A percentile compares a stretch with the other conserved stretches of the same genome.
Evolutionary conservation across 2,329 filamentous ascomycete genomes (phyloP).

Genomic region (Periconia digitata): DNA sequence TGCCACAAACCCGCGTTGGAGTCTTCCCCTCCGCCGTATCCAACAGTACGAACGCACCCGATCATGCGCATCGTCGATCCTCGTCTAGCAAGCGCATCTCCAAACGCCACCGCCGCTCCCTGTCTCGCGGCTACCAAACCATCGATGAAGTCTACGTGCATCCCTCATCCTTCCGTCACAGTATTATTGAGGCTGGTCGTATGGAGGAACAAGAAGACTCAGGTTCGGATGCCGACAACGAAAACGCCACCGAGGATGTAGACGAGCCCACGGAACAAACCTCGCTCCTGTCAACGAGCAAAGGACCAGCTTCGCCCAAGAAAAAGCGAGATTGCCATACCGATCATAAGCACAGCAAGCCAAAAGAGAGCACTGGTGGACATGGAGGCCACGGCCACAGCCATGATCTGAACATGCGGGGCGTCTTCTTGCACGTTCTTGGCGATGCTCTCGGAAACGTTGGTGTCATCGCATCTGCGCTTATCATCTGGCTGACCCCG

Average conservation of each 20-base stretch:
- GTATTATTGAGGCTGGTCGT: constrained; percentile 83
- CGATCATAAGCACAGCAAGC: constrained; percentile 79
- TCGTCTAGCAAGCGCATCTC: constrained; percentile 34
- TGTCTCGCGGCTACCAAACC: constrained; percentile 53
- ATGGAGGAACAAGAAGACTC: constrained; percentile 57
- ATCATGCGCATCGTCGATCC: constrained; percentile 20
- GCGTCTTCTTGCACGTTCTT: constrained; percentile 69
- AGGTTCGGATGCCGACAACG: constrained; percentile 60
- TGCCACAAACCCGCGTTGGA: constrained; percentile 63
- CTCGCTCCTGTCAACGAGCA: constrained; percentile 39
- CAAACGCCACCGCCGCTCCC: constrained; percentile 65
- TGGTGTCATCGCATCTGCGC: constrained; percentile 78
- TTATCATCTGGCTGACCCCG: constrained; percentile 88
- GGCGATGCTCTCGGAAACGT: constrained; percentile 86
- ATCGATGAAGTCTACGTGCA: constrained; percentile 79
- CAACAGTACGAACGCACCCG: constrained; percentile 18
- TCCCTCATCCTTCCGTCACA: constrained; percentile 85
- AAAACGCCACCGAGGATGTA: constrained; percentile 47
- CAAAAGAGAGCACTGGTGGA: constrained; percentile 61
- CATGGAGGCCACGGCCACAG: constrained; percentile 68
- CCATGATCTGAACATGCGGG: constrained; percentile 87
- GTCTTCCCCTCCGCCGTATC: constrained; percentile 46
- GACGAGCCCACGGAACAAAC: constrained; percentile 43
- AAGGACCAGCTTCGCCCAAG: constrained; percentile 24
- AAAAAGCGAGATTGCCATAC: constrained; percentile 54